These are phyloP conservation scores for Entophlyctis luteolus DNA, from an alignment of 192 early-diverging fungal species.

Conservation along the genomic window DNA sequence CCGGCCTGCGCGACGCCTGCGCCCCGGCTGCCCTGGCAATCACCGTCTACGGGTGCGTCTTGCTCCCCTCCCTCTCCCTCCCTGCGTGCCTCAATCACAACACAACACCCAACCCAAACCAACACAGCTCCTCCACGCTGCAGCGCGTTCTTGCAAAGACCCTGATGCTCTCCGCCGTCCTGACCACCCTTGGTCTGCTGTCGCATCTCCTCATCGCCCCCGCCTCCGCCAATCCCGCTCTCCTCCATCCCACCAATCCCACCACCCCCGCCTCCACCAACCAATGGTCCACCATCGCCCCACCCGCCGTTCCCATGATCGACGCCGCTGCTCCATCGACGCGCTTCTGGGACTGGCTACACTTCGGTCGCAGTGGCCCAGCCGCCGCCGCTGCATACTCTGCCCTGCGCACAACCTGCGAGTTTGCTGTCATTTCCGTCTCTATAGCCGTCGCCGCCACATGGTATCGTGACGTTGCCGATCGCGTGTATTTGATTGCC, in stretches of 20 bases:
- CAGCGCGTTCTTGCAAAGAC: slow-evolving; percentile 39
- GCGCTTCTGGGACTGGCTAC: neutral
- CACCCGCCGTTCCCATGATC: neutral
- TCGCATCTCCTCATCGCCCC: slow-evolving; percentile 52
- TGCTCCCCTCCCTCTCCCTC: neutral
- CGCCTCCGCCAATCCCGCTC: slow-evolving; percentile 35
- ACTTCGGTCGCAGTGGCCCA: neutral
- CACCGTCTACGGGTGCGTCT: slow-evolving; percentile 46
- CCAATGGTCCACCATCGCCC: neutral
- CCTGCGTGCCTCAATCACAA: neutral
- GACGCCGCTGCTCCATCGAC: neutral
- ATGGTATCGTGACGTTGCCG: slow-evolving; percentile 60
- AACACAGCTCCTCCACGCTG: slow-evolving; percentile 45
- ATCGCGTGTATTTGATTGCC: slow-evolving; percentile 43
- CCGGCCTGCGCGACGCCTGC: too few relatives aligned
- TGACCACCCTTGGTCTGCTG: too few relatives aligned
- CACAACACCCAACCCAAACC: neutral
- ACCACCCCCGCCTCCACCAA: neutral
- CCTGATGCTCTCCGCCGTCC: slow-evolving; percentile 46
- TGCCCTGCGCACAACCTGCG: slow-evolving; percentile 60
- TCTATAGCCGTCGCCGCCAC: slow-evolving; percentile 50
- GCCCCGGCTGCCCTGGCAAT: slow-evolving; percentile 43
- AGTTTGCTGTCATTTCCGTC: slow-evolving; percentile 50
- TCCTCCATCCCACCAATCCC: neutral
- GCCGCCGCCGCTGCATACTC: slow-evolving; percentile 15